phyloP scores from a whole-genome alignment of 495 filamentous ascomycete genomes.

The Podospora comata region DNA sequence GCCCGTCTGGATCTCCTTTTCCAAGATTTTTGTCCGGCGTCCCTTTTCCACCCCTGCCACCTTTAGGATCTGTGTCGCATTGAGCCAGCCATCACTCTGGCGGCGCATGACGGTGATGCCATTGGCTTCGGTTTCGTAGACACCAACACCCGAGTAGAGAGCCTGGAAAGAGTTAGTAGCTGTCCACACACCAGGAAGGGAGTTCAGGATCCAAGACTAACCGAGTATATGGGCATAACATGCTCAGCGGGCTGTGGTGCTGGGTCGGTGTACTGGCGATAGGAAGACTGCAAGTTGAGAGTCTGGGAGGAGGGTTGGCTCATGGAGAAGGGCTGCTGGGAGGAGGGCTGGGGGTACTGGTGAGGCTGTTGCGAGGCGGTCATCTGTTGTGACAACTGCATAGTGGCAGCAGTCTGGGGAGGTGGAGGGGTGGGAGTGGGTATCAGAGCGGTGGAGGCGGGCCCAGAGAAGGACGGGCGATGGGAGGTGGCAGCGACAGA shows the following conservation, averaged over 20 bases:
- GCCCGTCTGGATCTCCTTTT: slow-evolving; percentile 93
- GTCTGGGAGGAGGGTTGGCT: slow-evolving; percentile 44
- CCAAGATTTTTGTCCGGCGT: slow-evolving; percentile 92
- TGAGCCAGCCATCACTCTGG: slow-evolving; percentile 87
- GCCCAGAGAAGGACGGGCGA: slow-evolving; percentile 35
- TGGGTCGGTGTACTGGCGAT: slow-evolving; percentile 43
- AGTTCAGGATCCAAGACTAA: slow-evolving; percentile 33
- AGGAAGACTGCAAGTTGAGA: slow-evolving; percentile 19
- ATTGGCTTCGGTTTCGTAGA: slow-evolving; percentile 98
- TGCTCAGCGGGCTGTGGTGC: slow-evolving; percentile 51
- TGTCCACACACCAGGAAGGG: background rate
- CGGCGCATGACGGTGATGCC: slow-evolving; percentile 89
- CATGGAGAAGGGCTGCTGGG: slow-evolving; percentile 51
- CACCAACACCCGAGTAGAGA: slow-evolving; percentile 87
- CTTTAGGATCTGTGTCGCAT: slow-evolving; percentile 95
- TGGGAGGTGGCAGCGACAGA: slow-evolving; percentile 11
- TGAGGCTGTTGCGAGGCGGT: slow-evolving; percentile 30
- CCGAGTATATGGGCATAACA: slow-evolving; percentile 74
- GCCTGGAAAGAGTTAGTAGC: slow-evolving; percentile 54
- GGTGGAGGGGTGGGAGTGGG: slow-evolving; percentile 27
- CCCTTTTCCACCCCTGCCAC: slow-evolving; percentile 96
- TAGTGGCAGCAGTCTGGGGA: slow-evolving; percentile 24
- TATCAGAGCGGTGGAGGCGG: slow-evolving; percentile 30
- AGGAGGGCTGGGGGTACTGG: slow-evolving; percentile 45
- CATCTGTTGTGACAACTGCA: slow-evolving; percentile 24